Evolutionary conservation across 1,284 basidiomycete species (phyloP), one percentile per base, ranked within the genome.

Genomic region (Stygiomarasmius scandens): DNA sequence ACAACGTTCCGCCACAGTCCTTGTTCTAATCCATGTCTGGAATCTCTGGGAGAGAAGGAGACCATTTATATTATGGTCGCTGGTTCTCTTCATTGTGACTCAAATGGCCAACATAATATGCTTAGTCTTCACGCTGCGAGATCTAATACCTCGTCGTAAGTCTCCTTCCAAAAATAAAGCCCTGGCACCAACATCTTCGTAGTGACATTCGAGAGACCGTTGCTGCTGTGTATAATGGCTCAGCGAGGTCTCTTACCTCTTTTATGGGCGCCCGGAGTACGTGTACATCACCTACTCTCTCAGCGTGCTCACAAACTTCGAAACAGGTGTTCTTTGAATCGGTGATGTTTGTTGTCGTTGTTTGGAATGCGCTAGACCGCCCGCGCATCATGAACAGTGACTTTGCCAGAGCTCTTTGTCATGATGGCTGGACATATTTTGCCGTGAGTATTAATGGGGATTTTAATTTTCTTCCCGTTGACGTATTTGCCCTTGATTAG

Each of bases 21-120:
- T 56, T n/a, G 55, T 51, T 19, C 36, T 56, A 19, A 36, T 56
- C 14, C 55, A 56, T 49, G 36, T 51, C 23, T 56, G 55, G 48
- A 56, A 56, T 41, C 55, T 56, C n/a, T 56, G 55, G 55, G 48
- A 56, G 16, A 48, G 55, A 19, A 43, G 36, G 5, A 22, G 22
- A 10, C 23, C n/a, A 3, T 44, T 56, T 20, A 46, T 56, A 19
- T 9, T 51, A 12, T 41, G 23, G 9, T 45, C 55, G 8, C 27
- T 46, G 25, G 4, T 51, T 5, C 41, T 56, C 4, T 56, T 51
- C 41, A 16, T 50, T 19, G 16, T 32, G 12, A 49, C 55, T 5
- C 55, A 56, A 36, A 20, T 56, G 6, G 49, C 49, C 10, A 50
- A 46, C 19, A 23, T 50, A 3, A 23, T 32, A n/a, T 45, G 48